phyloP scores from a whole-genome alignment of 495 filamentous ascomycete species.

The Ramalina intermedia region DNA sequence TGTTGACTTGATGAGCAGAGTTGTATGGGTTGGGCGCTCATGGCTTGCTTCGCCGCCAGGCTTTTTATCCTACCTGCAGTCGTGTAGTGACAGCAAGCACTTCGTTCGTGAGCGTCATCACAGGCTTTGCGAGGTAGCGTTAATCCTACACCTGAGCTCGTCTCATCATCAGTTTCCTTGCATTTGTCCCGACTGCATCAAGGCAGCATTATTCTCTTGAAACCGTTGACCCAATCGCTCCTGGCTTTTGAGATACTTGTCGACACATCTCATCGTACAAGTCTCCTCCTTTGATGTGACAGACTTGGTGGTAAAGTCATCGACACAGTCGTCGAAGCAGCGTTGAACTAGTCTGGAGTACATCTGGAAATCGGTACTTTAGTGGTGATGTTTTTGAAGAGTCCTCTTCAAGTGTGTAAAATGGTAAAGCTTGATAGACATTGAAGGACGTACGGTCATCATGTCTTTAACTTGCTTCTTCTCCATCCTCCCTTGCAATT shows the following conservation, averaged over 20 bases:
- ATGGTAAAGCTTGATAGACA: neutral
- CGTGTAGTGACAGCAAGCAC: too few species aligned
- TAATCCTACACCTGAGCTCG: too few species aligned
- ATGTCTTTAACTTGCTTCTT: conserved; percentile 97
- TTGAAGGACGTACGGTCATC: conserved; percentile 59
- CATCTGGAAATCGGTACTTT: conserved; percentile 42
- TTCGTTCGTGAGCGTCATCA: too few species aligned
- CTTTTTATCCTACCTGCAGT: too few species aligned
- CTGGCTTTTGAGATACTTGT: conserved; percentile 82
- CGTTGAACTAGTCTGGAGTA: conserved; percentile 89
- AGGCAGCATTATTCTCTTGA: conserved; percentile 81
- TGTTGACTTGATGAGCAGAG: too few species aligned
- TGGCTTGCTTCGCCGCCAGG: too few species aligned
- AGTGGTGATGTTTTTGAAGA: neutral
- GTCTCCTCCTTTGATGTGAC: conserved; percentile 71
- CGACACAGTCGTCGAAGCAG: conserved; percentile 95
- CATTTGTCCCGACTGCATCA: conserved; percentile 56
- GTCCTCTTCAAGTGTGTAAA: neutral
- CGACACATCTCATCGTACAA: conserved; percentile 84
- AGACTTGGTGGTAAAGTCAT: conserved; percentile 96
- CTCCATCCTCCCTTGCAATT: conserved; percentile 85
- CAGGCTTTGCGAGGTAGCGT: too few species aligned
- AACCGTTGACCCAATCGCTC: conserved; percentile 81
- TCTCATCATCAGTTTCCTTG: conserved; percentile 23
- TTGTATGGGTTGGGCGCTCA: too few species aligned